Base-by-base conservation (phyloP, 805 yeast genomes). In the Saturnispora saitoi region DNA sequence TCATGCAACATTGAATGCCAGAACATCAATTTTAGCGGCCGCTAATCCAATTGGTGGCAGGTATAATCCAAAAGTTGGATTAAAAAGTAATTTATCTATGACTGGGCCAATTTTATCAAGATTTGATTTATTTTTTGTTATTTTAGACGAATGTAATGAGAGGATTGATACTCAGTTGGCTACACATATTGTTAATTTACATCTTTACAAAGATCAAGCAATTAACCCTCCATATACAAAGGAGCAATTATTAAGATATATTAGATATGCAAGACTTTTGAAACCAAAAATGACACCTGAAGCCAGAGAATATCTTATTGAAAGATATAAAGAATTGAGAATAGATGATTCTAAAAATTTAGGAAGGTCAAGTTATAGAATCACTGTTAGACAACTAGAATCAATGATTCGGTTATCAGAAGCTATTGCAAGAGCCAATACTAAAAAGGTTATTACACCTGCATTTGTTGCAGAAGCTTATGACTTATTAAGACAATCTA, bases 101-200 rank as follows among this genome's bases (percentile, higher is more conserved):
- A 86, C 96, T 14, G 98, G 97, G 1, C 99, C 99, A 1, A 93
- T 93, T 63, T 93, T 93, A 96, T 91, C 98, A 29, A 81, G 99
- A 68, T 93, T 93, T 65, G 99, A 93, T 68, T 69, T 93, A 55
- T 93, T 93, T 64, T 93, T 93, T 61, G 97, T 93, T 26, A 83
- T 93, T 47, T 71, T 93, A 54, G 99, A 91, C 67, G 98, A 93
- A 60, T 86, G 96, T 64, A 91, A 91, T 61, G 96, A 87, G 60
- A 77, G 81, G 56, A 77, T 89, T 39, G 99, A 93, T 64, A 83
- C 95, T 0, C 86, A 86, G 57, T 71, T 93, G 53, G 97, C 99
- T 0, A 76, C 82, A 31, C 98, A 93, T 63, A 93, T 93, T 60
- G 96, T 93, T 29, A 87, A 85, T 58, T 71, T 93, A 52, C 99